Evolutionary conservation across 2,329 filamentous ascomycete species (phyloP).

Genomic region (Trichoderma simmonsii): DNA sequence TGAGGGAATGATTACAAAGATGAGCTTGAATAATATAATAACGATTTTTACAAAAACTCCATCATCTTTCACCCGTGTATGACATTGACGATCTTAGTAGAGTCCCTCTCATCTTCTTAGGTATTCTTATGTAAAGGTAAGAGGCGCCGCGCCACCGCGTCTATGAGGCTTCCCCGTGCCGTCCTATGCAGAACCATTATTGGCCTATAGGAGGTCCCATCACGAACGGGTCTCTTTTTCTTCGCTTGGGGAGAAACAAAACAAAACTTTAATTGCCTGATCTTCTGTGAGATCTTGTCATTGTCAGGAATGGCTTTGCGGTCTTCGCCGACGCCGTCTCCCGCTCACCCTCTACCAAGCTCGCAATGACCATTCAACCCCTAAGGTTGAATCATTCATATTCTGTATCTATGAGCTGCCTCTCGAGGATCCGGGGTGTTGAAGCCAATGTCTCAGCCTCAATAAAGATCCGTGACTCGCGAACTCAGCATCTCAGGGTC

Average conservation of each 20-base stretch:
- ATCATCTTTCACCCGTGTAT: neutral
- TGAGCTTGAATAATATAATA: neutral
- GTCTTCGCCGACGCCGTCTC: neutral
- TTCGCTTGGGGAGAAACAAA: neutral
- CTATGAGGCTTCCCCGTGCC: neutral
- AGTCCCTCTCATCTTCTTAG: neutral
- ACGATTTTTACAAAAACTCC: neutral
- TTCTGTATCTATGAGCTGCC: neutral
- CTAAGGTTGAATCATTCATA: neutral
- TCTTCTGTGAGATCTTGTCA: neutral
- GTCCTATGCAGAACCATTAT: neutral
- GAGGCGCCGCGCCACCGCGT: neutral
- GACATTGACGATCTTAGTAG: neutral
- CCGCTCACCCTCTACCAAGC: neutral
- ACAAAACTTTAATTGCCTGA: neutral
- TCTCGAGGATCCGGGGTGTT: neutral
- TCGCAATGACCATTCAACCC: neutral
- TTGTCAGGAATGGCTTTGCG: neutral
- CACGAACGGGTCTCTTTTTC: neutral
- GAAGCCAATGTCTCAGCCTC: neutral
- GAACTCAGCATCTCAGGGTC: neutral
- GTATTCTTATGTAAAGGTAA: neutral
- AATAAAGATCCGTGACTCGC: neutral
- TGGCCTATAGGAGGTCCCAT: neutral
- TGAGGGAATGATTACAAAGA: neutral